Conservation (phyloP, 2,329 filamentous ascomycete genomes). For the Fusarium poae region DNA sequence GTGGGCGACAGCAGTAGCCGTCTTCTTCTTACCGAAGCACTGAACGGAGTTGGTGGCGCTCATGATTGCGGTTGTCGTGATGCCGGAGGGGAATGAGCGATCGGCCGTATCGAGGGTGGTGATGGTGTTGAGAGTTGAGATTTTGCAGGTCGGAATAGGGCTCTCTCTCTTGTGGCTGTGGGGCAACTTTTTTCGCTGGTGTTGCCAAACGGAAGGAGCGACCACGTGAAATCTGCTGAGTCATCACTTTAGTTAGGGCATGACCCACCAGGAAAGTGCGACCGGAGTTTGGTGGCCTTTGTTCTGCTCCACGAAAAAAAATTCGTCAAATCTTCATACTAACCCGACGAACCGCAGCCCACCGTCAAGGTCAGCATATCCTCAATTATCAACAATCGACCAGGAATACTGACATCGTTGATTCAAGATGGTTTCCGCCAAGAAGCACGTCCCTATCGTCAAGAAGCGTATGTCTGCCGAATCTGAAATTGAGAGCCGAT, state of each 20-base stretch:
- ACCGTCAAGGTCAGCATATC: constrained; percentile 57
- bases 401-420: constrained; percentile 50
- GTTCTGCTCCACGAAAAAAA: constrained; percentile 7
- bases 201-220: neutral
- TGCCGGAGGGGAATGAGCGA: constrained; percentile 38
- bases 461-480: constrained; percentile 92
- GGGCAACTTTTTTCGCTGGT: neutral
- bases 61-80: constrained; percentile 69
- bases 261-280: neutral
- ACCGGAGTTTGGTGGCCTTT: neutral
- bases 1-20: constrained; percentile 89
- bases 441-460: constrained; percentile 99
- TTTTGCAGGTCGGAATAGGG: constrained; percentile 15
- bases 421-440: constrained; percentile 93
- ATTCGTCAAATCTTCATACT: constrained; percentile 20
- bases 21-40: constrained; percentile 99
- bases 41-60: constrained; percentile 84
- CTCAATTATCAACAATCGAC: constrained; percentile 22
- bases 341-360: constrained; percentile 56
- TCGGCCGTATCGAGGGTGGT: constrained; percentile 27
- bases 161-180: neutral
- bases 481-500: constrained; percentile 27
- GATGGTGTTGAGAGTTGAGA: constrained; percentile 28
- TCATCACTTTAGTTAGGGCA: neutral
- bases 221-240: neutral